Evolutionary conservation across 306 rosid genomes (phyloP), one percentile per base, ranked within the genome.

Genomic region (Elaeagnus macrophylla): DNA sequence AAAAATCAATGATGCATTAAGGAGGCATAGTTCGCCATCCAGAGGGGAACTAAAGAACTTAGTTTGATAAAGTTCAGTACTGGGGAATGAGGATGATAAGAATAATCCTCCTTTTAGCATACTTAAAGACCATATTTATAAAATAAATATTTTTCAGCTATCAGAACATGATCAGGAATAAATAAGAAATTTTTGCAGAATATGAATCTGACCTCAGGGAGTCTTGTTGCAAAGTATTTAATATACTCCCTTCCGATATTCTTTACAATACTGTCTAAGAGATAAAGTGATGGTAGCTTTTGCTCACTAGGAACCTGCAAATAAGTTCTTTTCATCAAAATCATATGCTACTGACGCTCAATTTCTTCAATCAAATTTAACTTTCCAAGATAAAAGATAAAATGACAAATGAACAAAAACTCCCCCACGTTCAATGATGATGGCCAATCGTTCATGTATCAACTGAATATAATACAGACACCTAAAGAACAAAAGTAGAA

Each of bases 221-320:
- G 74, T 66, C 59, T 89, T 65, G 76, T 64, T 66, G 94, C 94
- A 59, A 89, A 89, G 67, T 75, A 67, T 72, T 84, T 93, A 64
- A 84, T 93, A 72, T 93, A 93, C 62, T 93, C 96, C 68, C 90
- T 78, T 57, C 99, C 95, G 8, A 89, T 85, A 71, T 89, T 89
- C 94, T 89, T 89, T 52, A 89, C 95, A 52, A 89, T 89, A 72
- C 97, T 85, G 89, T 89, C 97, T 61, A 89, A 62, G 64, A 89
- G 94, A 79, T 89, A 89, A 52, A 89, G 97, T 12, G 97, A 83
- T 38, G 97, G 97, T 49, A 89, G 81, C 80, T 89, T 89, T 75
- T 83, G 95, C 17, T 89, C 97, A 56, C 78, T 83, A 9, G 95
- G 82, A 70, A 89, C 97, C 95, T 89, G 97, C 64, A 84, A 72